phyloP scores from a whole-genome alignment of 805 yeast species.

The Tetrapisispora fleetii region DNA sequence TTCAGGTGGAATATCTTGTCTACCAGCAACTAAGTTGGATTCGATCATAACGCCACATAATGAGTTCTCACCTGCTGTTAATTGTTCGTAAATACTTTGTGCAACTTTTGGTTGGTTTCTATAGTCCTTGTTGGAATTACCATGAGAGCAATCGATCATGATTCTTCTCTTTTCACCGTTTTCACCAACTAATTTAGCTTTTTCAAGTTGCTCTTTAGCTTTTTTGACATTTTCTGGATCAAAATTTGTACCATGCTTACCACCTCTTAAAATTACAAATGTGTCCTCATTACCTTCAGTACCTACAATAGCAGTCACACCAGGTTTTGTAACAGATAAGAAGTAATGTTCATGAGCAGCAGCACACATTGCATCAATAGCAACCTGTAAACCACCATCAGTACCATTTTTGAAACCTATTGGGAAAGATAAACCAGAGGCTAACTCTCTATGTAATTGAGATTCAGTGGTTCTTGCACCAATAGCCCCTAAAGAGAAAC shows the following conservation, averaged over 20 bases:
- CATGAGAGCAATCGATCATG: constrained; percentile 98
- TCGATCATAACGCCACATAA: constrained; percentile 95
- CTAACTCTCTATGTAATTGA: constrained; percentile 93
- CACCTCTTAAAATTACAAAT: constrained; percentile 93
- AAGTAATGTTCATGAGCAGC: constrained; percentile 90
- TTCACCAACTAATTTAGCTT: constrained; percentile 37
- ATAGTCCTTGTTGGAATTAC: constrained; percentile 90
- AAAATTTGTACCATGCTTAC: constrained; percentile 87
- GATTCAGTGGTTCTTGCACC: constrained; percentile 99
- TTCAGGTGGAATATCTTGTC: constrained; percentile 66
- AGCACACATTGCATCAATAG: constrained; percentile 88
- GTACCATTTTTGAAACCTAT: constrained; percentile 98
- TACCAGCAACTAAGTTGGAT: constrained; percentile 84
- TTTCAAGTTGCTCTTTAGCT: constrained; percentile 56
- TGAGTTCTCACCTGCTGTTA: constrained; percentile 65
- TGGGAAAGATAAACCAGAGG: constrained; percentile 97
- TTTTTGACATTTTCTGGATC: constrained; percentile 68
- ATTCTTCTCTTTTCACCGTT: constrained; percentile 45
- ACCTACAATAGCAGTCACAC: constrained; percentile 91
- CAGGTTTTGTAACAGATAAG: constrained; percentile 95
- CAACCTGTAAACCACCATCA: constrained; percentile 87
- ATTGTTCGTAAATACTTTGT: constrained; percentile 68
- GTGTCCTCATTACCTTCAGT: constrained; percentile 94
- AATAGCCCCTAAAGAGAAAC: constrained; percentile 90
- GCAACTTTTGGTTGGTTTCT: constrained; percentile 94